phyloP scores from a whole-genome alignment of 2,329 filamentous ascomycete genomes.

The Diaporthe citri region DNA sequence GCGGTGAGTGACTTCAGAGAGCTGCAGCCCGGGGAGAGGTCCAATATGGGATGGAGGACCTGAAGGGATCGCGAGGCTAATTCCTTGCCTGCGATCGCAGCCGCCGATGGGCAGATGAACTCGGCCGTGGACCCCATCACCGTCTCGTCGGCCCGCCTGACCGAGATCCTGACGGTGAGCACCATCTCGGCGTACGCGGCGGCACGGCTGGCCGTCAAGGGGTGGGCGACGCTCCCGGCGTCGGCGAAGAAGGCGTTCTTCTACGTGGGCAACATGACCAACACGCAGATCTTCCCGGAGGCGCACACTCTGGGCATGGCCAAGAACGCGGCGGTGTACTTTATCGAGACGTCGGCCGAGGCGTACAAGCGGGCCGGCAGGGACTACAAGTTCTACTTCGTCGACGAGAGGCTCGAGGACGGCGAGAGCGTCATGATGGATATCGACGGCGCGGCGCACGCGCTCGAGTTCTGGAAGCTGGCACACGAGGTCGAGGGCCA shows the following conservation, averaged over 20 bases:
- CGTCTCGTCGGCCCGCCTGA: constrained; percentile 12
- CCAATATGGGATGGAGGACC: background rate
- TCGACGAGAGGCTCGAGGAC: constrained; percentile 27
- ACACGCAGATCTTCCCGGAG: constrained; percentile 23
- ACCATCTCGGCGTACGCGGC: constrained; percentile 30
- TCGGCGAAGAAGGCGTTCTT: constrained; percentile 28
- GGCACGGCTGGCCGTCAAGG: constrained; percentile 27
- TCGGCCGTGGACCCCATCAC: background rate
- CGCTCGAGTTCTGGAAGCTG: constrained; percentile 36
- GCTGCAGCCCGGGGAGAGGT: too few relatives aligned
- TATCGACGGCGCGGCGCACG: constrained; percentile 30
- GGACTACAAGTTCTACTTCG: constrained; percentile 27
- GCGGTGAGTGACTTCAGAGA: constrained; percentile 43
- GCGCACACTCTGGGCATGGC: constrained; percentile 11
- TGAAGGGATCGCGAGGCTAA: background rate
- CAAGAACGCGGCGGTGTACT: constrained; percentile 30
- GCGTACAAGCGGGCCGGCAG: constrained; percentile 26
- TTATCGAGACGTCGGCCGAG: constrained; percentile 33
- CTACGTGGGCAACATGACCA: constrained; percentile 35
- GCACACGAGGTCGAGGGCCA: constrained; percentile 32
- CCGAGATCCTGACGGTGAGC: constrained; percentile 10
- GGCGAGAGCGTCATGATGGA: background rate
- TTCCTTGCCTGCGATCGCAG: background rate
- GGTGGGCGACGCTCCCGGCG: constrained; percentile 20
- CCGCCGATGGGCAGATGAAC: constrained; percentile 20